Evolutionary conservation across 108 stramenopile genomes (phyloP), one percentile per base, ranked within the genome.

Genomic region (Nitzschia palea): DNA sequence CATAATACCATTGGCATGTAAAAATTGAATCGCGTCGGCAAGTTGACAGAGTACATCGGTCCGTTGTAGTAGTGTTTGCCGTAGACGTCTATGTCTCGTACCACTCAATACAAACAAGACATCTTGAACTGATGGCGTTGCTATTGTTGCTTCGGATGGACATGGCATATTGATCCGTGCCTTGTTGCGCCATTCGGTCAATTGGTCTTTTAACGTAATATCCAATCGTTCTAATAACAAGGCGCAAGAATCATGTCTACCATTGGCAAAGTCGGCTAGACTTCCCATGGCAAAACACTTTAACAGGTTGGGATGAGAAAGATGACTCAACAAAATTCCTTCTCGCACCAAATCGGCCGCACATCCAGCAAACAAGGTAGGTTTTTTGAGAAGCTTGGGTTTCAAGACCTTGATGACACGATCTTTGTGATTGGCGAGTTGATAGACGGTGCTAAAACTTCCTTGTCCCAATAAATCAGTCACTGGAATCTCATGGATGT

Each of bases 1-100:
- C 36, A 87, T 55, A n/a, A 90, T 86, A 8, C 63, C 42, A 54
- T 84, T 55, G 5, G 71, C 35, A 58, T 90, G 89, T 50, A 90
- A 64, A 66, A 83, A 87, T 33, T 67, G 44, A 43, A 90, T 34
- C 2, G 89, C 86, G 0, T 57, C 55, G 6, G 84, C 79, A 37
- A 89, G 33, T 18, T 51, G 50, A n/a, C 27, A 52, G 14, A 51
- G 10, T 1, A 27, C 10, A 27, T 65, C 10, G 14, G 33, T 28
- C 1, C 50, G 44, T 33, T 32, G 2, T 32, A 20, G 0, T 0
- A 52, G 14, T 1, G 48, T 25, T 1, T 44, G 34, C 22, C 18
- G 34, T 22, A n/a, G 9, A 42, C 43, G 40, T 1, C 17, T 15
- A 17, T 26, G 9, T 20, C 17, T 62, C 15, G 4, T 20, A 20